Base-by-base conservation (phyloP, 2,329 filamentous ascomycete genomes). In the Lasiodiplodia citricola region DNA sequence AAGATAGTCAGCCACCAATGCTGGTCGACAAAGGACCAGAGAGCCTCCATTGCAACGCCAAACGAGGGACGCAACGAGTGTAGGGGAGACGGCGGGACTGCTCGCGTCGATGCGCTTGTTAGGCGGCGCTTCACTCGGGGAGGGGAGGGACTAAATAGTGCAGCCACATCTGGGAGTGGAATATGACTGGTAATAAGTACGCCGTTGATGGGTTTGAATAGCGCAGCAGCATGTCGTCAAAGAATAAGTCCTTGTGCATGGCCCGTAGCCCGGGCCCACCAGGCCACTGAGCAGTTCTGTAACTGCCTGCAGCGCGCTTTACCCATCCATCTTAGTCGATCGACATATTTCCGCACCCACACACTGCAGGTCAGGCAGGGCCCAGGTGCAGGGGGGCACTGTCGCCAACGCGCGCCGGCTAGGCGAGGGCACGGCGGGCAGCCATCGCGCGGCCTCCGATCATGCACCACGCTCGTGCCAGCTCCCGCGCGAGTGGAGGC, bases 21-120 rank as follows among this genome's bases (percentile, higher is more conserved):
- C 67, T 56, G 67, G 67, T 68, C 67, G 58, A 64, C 57, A 68
- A 68, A 64, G 57, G 67, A 68, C 67, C 67, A 68, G 51, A 68
- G 67, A 68, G 58, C 58, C 57, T 68, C 67, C 67, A 68, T 68
- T 63, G 57, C 57, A 68, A 67, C 55, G 65, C 65, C 66, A 68
- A 68, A 68, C 67, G 67, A 68, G 57, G 58, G 67, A 68, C 67
- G 67, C 58, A 68, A 68, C 57, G 67, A 68, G 67, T 60, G 41
- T 60, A 57, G 38, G 38, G 56, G 66, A 68, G 41, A 56, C 51
- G 18, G 51, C 58, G 58, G 58, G 58, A 64, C 60, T 64, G 60
- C 60, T 52, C 47, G 60, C 60, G 60, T n/a, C 25, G 60, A 64
- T 64, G 60, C 60, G 60, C 44, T 64, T 64, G 60, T 52, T 47